These are phyloP conservation scores for Citrus unshiu DNA, from an alignment of 345 rosid genomes.

Conservation along the genomic window DNA sequence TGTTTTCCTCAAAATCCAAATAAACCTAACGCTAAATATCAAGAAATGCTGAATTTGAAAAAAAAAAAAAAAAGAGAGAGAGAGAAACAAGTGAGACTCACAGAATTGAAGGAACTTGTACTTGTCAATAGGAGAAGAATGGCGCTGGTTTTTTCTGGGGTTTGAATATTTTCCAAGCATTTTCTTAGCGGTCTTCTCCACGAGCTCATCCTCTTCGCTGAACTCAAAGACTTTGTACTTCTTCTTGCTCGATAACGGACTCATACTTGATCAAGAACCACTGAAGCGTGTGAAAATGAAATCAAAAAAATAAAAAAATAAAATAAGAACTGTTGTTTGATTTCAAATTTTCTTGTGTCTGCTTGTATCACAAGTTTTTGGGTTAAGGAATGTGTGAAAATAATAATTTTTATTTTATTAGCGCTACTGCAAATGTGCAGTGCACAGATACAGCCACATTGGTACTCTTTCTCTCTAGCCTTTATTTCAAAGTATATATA, in stretches of 20 bases:
- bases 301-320: too few relatives aligned
- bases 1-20: constrained; percentile 8
- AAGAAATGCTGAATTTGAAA: neutral
- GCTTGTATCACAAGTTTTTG: neutral
- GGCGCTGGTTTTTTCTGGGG: constrained; percentile 1
- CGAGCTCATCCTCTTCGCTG: constrained; percentile 38
- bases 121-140: constrained; percentile 22
- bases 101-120: constrained; percentile 39
- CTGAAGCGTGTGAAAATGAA: neutral
- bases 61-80: neutral
- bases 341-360: neutral
- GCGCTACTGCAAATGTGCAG: too few relatives aligned
- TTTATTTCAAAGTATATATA: too few relatives aligned
- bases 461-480: too few relatives aligned
- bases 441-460: too few relatives aligned
- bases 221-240: constrained; percentile 35
- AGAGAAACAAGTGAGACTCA: constrained; percentile 23
- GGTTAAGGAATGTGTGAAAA: too few relatives aligned
- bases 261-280: constrained; percentile 23
- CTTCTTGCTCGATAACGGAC: constrained; percentile 7
- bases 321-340: neutral
- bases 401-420: too few relatives aligned
- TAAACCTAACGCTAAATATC: neutral
- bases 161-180: constrained; percentile 21
- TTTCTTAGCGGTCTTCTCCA: constrained; percentile 28